Base-by-base conservation (phyloP, 768 basidiomycete species). In the Pleurotus djamor region DNA sequence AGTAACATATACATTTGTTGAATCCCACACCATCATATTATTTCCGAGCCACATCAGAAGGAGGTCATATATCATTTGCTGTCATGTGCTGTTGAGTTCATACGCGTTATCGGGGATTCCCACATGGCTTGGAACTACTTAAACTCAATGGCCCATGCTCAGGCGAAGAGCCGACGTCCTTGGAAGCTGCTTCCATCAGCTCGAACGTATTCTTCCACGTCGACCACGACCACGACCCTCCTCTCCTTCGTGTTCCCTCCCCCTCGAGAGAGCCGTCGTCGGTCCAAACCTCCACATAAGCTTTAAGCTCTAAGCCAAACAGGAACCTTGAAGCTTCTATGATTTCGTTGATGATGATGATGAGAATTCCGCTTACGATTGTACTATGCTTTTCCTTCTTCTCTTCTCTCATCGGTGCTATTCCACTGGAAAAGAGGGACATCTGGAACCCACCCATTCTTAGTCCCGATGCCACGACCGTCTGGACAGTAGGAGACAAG, bases 371-470 rank as follows among this genome's bases (percentile, higher is more conserved):
- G 51, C 63, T 73, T 34, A 71, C 66, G 54, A 64, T 67, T 60
- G 51, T 74, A 57, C 71, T 67, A 61, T 56, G 72, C 60, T 69
- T 70, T n/a, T 41, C 10, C 21, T 66, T 73, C 50, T 59, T 75
- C 48, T 52, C 72, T 50, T 65, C 72, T 34, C 38, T 64, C 5
- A 67, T 71, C n/a, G 65, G 72, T 17, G 74, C 76, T n/a, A 63
- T 70, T 28, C 80, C 79, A 1, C 64, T 82, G 38, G 60, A 59
- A 55, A 63, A 67, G 60, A 73, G 81, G 41, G 77, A 79, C 50
- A 82, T 86, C 7, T 80, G 79, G 63, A 74, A 65, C 9, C 85
- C 85, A 0, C 74, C 69, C 55, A 83, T 87, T 68, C 78, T 73
- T 14, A 74, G 68, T 48, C 86, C 86, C 1, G 72, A 73, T 32